Evolutionary conservation across 108 stramenopile species (phyloP).

Genomic region (Nitzschia palea): DNA sequence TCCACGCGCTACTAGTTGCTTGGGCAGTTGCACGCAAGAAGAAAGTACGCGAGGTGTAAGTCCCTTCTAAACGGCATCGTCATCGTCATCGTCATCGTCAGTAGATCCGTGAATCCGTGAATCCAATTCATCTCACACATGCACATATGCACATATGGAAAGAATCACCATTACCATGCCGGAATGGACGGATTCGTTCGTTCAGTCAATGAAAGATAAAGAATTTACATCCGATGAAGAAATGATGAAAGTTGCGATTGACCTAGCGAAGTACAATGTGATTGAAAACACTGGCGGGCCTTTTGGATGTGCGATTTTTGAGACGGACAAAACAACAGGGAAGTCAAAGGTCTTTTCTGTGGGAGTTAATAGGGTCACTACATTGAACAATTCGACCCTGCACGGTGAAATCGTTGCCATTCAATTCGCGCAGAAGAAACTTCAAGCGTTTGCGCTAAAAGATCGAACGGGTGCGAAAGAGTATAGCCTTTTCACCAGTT

Average conservation of each 20-base stretch:
- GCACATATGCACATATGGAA: background rate
- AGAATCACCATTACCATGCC: constrained; percentile 65
- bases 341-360: constrained; percentile 51
- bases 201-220: constrained; percentile 41
- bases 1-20: background rate
- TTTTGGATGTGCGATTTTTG: constrained; percentile 83
- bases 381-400: constrained; percentile 73
- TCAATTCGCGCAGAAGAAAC: constrained; percentile 71
- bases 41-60: background rate
- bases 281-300: constrained; percentile 74
- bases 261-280: constrained; percentile 67
- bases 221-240: constrained; percentile 67
- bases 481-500: constrained; percentile 79
- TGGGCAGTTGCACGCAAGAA: background rate
- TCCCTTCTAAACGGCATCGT: background rate
- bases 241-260: constrained; percentile 82
- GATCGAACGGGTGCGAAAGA: constrained; percentile 16
- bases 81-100: too few relatives aligned
- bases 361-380: constrained; percentile 78
- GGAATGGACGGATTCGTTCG: constrained; percentile 53
- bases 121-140: too few relatives aligned
- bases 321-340: constrained; percentile 48
- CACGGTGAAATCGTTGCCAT: constrained; percentile 90
- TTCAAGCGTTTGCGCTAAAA: constrained; percentile 54
- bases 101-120: too few relatives aligned